These are phyloP conservation scores for Penicillium fuscoglaucum DNA, from an alignment of 2,329 filamentous ascomycete species.

Conservation along the genomic window DNA sequence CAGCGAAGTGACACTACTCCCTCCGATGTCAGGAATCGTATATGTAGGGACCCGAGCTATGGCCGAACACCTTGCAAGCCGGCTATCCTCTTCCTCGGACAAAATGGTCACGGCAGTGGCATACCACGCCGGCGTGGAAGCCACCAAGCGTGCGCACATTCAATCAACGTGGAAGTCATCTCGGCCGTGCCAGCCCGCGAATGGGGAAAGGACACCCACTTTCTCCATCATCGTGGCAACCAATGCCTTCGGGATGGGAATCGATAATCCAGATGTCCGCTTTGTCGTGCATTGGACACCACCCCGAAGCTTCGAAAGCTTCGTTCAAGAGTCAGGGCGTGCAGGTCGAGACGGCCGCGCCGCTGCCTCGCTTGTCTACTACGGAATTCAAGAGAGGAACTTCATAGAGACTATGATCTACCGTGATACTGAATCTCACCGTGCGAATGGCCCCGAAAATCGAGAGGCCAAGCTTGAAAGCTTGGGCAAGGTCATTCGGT, in stretches of 20 bases:
- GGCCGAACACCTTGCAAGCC: conserved; percentile 43
- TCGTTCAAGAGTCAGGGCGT: conserved; percentile 92
- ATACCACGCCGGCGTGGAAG: conserved; percentile 65
- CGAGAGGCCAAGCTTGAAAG: conserved; percentile 57
- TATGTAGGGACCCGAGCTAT: conserved; percentile 47
- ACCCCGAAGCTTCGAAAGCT: conserved; percentile 91
- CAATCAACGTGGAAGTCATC: conserved; percentile 45
- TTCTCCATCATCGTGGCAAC: conserved; percentile 95
- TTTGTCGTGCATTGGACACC: conserved; percentile 95
- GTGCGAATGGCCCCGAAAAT: conserved; percentile 41
- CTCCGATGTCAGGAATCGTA: conserved; percentile 49
- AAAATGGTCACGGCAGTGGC: conserved; percentile 45
- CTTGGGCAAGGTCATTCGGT: conserved; percentile 68
- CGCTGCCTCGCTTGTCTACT: conserved; percentile 84
- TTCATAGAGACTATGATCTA: conserved; percentile 54
- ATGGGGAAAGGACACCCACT: conserved; percentile 49
- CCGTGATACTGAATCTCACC: conserved; percentile 32
- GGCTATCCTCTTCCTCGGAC: conserved; percentile 30
- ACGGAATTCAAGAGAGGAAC: conserved; percentile 82
- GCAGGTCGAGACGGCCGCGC: conserved; percentile 89
- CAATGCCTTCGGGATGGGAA: conserved; percentile 96
- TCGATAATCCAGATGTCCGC: conserved; percentile 91
- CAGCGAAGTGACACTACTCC: conserved; percentile 20
- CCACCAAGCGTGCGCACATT: conserved; percentile 64
- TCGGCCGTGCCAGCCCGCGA: conserved; percentile 5